Evolutionary conservation across 192 early-diverging fungal species (phyloP), one percentile per base, ranked within the genome.

Genomic region (Chytriomyces sp.): DNA sequence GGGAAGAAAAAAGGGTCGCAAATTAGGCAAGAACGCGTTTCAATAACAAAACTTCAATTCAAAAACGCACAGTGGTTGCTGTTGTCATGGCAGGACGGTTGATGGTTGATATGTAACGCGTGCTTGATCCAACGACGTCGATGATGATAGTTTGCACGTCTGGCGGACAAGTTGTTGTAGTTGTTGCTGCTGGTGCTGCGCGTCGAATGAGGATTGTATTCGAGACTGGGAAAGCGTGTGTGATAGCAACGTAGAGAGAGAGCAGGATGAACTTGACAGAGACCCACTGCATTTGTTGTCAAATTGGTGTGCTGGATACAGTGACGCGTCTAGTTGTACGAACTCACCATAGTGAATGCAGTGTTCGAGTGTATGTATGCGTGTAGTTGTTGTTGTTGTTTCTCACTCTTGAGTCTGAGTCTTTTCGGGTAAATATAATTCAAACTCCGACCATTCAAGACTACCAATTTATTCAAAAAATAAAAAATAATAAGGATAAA

Each of bases 61-160:
- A 57, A 57, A 57, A 57, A 57, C 16, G 53, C 53, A 57, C 53
- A n/a, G 53, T 57, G 53, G 53, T 57, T 13, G n/a, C n/a, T n/a
- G 53, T 57, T 13, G 53, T 57, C 16, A 3, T 57, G 53, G 53
- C 53, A 20, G 53, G 53, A 57, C 5, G 53, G 16, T 13, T 57
- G 53, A 57, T 57, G 53, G 53, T 57, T 20, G 53, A 57, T 20
- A 57, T 20, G 53, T 57, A 57, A 13, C 20, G 13, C 13, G 53
- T 57, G 16, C 16, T n/a, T 57, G 53, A 57, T 57, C 53, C 53
- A 1, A 57, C 53, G 5, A 57, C 53, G 53, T 57, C 53, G 20
- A 57, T 57, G 16, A 57, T 20, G 20, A 57, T 57, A 2, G 53
- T 57, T 13, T 13, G 16, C 53, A 20, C 53, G 20, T 57, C 53